Conservation (phyloP, 495 filamentous ascomycete species). For the Neurospora sp. region DNA sequence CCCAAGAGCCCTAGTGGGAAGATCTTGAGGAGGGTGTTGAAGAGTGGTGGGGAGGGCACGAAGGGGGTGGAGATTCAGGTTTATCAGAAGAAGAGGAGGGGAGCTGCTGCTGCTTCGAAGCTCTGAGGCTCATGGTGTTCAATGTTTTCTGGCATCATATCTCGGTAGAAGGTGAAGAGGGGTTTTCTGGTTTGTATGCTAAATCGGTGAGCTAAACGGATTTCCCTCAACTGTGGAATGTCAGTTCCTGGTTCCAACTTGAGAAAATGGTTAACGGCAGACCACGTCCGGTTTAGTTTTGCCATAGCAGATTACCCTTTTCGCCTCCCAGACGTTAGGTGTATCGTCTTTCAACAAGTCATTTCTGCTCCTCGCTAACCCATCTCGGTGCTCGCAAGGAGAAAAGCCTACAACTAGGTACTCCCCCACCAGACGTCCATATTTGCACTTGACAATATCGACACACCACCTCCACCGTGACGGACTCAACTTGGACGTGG, state of each 20-base stretch:
- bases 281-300: too few species aligned
- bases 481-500: background rate
- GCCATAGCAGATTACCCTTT: too few species aligned
- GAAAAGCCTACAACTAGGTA: background rate
- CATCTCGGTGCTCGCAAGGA: background rate
- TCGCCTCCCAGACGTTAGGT: too few species aligned
- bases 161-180: background rate
- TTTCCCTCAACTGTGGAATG: too few species aligned
- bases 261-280: too few species aligned
- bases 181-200: background rate
- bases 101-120: background rate
- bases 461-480: background rate
- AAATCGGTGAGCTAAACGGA: background rate
- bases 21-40: conserved; percentile 51
- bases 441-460: background rate
- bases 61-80: conserved; percentile 16
- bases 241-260: too few species aligned
- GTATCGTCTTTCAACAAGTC: too few species aligned
- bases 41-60: conserved; percentile 9
- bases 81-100: conserved; percentile 20
- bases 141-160: background rate
- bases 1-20: conserved; percentile 62
- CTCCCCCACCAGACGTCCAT: background rate
- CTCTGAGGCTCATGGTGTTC: background rate
- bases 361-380: too few species aligned